Evolutionary conservation across 2,329 filamentous ascomycete species (phyloP), one percentile per base, ranked within the genome.

Genomic region (Fonsecaea multimorphosa): DNA sequence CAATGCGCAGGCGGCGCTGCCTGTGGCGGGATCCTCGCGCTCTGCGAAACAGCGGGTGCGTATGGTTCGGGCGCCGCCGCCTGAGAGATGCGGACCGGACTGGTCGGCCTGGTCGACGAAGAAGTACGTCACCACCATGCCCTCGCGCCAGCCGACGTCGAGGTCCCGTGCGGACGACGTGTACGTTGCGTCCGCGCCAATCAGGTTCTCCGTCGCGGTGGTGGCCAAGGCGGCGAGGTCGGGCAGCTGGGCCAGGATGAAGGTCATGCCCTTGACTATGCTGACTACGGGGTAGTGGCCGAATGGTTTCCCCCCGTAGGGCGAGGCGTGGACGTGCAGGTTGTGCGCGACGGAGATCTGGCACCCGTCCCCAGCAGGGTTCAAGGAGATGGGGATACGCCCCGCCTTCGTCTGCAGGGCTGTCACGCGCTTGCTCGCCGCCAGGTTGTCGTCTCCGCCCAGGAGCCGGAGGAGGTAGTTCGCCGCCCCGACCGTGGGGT

Each of bases 211-310:
- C 5, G 71, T 70, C 58, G 76, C 72, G 5, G 73, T 72, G 4
- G 78, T 82, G 19, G n/a, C n/a, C n/a, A 94, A 80, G 7, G 84
- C 82, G 32, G 87, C 86, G 9, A 91, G 76, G 61, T 82, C 83
- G 0, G 85, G 80, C 24, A 95, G 80, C 70, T 85, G 79, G 14
- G 90, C 80, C 34, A 91, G 83, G n/a, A 87, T 77, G 75, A 92
- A 93, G 12, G 72, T 76, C 76, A 79, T 78, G 3, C 78, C 78
- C 46, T 78, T 77, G 27, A 80, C 77, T 60, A 79, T 78, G 0
- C 76, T 78, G 61, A 79, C 74, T 7, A 79, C 61, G 2, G 68
- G 67, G 27, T 63, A 46, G 8, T 55, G 2, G 1, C 7, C 61
- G 29, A 58, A 58, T 19, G 60, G 32, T 3, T 12, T 34, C 4